Evolutionary conservation across 2,329 filamentous ascomycete species (phyloP).

Genomic region (Scleromitrula shiraiana): DNA sequence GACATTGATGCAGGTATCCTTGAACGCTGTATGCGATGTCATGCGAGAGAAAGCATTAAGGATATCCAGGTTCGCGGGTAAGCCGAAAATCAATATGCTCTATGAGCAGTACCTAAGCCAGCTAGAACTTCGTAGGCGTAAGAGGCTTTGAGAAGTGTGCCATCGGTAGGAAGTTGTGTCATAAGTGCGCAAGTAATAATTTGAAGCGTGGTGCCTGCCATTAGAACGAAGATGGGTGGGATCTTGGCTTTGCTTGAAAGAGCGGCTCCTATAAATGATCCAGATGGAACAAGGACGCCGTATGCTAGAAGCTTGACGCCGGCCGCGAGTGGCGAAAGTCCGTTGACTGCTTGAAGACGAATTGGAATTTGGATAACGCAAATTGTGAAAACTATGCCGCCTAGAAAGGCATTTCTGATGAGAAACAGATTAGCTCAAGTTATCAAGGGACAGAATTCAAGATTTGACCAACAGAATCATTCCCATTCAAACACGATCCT

Average conservation of each 20-base stretch:
- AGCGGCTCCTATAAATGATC: not conserved
- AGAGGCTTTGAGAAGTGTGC: not conserved
- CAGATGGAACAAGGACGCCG: not conserved
- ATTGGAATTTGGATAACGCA: slow-evolving; percentile 1
- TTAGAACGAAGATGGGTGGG: not conserved
- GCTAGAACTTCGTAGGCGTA: not conserved
- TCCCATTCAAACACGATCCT: slow-evolving; percentile 2
- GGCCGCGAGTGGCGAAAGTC: not conserved
- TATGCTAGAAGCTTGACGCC: not conserved
- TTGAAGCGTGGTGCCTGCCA: not conserved
- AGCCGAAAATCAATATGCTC: no score
- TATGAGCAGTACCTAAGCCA: not conserved
- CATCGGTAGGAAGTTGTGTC: not conserved
- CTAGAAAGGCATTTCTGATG: not conserved
- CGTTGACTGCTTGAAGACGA: not conserved
- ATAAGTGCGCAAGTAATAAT: not conserved
- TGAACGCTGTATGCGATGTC: not conserved
- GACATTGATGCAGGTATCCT: no score
- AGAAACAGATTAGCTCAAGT: not conserved
- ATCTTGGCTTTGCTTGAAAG: not conserved
- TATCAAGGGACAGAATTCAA: not conserved
- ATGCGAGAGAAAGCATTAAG: no score
- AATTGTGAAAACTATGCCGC: not conserved
- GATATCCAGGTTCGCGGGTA: no score
- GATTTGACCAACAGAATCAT: not conserved